phyloP scores from a whole-genome alignment of 441 rosid genomes.

The Raphanus hybrid region DNA sequence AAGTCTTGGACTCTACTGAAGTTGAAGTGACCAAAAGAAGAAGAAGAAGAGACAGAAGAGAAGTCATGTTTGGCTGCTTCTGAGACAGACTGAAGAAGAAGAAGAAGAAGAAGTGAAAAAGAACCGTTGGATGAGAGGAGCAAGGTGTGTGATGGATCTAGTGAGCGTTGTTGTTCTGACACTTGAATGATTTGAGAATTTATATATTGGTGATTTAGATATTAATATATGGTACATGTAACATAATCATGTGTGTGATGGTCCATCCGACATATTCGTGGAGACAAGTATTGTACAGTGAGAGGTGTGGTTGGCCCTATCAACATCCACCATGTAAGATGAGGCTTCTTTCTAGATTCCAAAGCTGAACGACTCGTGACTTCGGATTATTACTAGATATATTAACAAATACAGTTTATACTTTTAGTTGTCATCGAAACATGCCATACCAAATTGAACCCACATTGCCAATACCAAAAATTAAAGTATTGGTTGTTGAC shows the following conservation, averaged over 20 bases:
- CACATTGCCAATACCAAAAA: neutral
- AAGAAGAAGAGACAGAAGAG: slow-evolving; percentile 28
- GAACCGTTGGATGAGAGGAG: slow-evolving; percentile 32
- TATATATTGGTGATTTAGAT: slow-evolving; percentile 7
- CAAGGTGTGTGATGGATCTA: slow-evolving; percentile 32
- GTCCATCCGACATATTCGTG: slow-evolving; percentile 31
- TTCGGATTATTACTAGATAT: slow-evolving; percentile 8
- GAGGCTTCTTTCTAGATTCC: slow-evolving; percentile 20
- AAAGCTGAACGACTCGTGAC: slow-evolving; percentile 29
- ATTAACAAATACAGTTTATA: neutral
- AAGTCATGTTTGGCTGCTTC: slow-evolving; percentile 33
- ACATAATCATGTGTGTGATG: slow-evolving; percentile 23
- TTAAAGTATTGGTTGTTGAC: slow-evolving; percentile 14
- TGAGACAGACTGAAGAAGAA: neutral
- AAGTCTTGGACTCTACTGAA: slow-evolving; percentile 57
- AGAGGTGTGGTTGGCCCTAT: slow-evolving; percentile 34
- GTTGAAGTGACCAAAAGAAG: slow-evolving; percentile 9
- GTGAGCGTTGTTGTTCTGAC: slow-evolving; percentile 15
- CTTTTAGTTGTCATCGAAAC: neutral
- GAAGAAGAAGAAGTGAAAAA: neutral
- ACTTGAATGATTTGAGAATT: slow-evolving; percentile 19
- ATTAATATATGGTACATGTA: neutral
- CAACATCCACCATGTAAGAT: slow-evolving; percentile 18
- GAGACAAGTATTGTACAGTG: slow-evolving; percentile 20
- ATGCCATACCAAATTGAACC: slow-evolving; percentile 11